These are phyloP conservation scores for Yamadazyma kitorensis DNA, from an alignment of 805 yeast genomes.

Conservation along the genomic window DNA sequence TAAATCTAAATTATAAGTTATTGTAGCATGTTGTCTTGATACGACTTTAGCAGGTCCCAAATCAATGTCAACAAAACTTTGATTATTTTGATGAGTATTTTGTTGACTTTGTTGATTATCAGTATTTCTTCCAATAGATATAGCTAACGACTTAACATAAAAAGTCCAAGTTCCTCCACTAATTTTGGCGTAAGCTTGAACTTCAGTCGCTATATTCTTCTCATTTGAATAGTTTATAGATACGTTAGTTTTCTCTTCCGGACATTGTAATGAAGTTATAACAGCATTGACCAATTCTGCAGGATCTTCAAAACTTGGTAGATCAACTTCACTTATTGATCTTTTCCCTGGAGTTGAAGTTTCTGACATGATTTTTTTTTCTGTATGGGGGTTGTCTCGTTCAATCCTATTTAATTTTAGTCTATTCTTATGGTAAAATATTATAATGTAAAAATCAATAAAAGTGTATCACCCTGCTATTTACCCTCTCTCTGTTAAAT, in stretches of 20 bases:
- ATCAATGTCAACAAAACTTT: constrained; percentile 67
- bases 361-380: constrained; percentile 18
- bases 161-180: constrained; percentile 94
- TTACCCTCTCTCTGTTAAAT: no score
- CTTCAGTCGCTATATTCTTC: constrained; percentile 65
- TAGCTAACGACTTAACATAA: constrained; percentile 74
- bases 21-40: constrained; percentile 83
- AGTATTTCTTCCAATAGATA: constrained; percentile 87
- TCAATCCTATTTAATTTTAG: no score
- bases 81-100: constrained; percentile 2
- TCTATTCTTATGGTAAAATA: no score
- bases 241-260: constrained; percentile 74
- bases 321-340: constrained; percentile 20
- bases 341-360: constrained; percentile 30
- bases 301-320: constrained; percentile 52
- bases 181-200: constrained; percentile 97
- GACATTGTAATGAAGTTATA: constrained; percentile 63
- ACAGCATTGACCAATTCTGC: constrained; percentile 70
- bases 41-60: constrained; percentile 98
- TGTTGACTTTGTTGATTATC: constrained; percentile 20
- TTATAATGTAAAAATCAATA: no score
- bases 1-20: constrained; percentile 68
- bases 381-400: no score
- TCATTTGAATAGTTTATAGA: constrained; percentile 72
- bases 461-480: no score